A percentile compares a stretch with the other conserved stretches of the same genome.
Evolutionary conservation across 768 basidiomycete species (phyloP).

Genomic region (Boletus sp.): DNA sequence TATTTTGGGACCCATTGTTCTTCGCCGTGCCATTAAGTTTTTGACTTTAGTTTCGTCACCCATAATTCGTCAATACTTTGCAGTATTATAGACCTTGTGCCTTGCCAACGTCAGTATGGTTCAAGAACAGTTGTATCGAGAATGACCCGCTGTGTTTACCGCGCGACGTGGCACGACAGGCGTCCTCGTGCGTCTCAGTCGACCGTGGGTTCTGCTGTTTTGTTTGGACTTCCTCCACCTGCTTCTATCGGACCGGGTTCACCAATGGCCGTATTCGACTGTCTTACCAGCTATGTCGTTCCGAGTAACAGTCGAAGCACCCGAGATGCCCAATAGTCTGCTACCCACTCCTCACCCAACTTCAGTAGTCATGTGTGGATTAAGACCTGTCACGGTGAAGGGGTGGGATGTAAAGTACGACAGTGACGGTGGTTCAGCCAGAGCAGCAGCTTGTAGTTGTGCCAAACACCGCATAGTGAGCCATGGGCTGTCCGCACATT

Average conservation of each 20-base stretch:
- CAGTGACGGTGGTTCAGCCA: neutral
- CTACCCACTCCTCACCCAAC: too few relatives aligned
- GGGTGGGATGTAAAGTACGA: neutral
- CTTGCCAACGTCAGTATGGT: neutral
- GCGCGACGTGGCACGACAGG: neutral
- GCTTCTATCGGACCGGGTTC: neutral
- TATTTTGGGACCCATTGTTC: neutral
- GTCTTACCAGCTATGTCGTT: neutral
- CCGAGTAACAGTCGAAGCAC: neutral
- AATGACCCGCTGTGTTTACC: neutral
- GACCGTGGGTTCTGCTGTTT: neutral
- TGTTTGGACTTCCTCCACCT: neutral
- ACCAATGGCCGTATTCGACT: neutral
- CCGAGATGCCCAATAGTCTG: neutral
- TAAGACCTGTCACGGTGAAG: neutral
- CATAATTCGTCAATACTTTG: conserved; percentile 11
- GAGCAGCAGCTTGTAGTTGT: too few relatives aligned
- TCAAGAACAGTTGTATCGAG: neutral
- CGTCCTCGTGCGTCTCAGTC: neutral
- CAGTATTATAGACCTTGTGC: conserved; percentile 5
- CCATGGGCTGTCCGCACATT: neutral
- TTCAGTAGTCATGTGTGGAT: neutral
- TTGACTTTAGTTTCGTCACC: conserved; percentile 8
- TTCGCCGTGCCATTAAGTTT: neutral
- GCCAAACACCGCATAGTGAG: too few relatives aligned